Evolutionary conservation across 805 yeast species (phyloP).

Genomic region (Cephaloascus fragrans): DNA sequence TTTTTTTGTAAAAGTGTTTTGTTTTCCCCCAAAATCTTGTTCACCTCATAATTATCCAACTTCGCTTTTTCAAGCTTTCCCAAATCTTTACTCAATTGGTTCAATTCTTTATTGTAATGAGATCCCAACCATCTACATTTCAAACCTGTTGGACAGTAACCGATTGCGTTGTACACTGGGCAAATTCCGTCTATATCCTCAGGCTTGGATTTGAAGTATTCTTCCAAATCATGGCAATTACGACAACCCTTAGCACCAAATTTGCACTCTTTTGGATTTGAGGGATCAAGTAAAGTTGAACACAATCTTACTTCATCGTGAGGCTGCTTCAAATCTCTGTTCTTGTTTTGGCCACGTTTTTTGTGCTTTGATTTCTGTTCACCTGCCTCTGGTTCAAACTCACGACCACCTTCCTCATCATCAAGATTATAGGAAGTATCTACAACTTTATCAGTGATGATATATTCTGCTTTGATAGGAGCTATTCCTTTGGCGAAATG

Average conservation of each 20-base stretch:
- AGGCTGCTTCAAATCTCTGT: conserved; percentile 62
- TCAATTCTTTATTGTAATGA: conserved; percentile 46
- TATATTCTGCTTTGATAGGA: conserved; percentile 61
- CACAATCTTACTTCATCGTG: conserved; percentile 62
- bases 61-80: conserved; percentile 23
- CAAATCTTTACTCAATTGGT: conserved; percentile 33
- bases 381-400: conserved; percentile 16
- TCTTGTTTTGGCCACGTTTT: conserved; percentile 75
- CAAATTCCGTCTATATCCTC: conserved; percentile 69
- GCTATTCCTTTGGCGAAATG: conserved; percentile 55
- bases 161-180: conserved; percentile 75
- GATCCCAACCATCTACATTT: conserved; percentile 86
- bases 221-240: conserved; percentile 63
- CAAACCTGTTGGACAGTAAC: conserved; percentile 86
- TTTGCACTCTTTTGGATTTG: conserved; percentile 35
- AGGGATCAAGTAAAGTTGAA: conserved; percentile 50
- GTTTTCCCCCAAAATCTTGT: conserved; percentile 39
- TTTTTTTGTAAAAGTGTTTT: conserved; percentile 50
- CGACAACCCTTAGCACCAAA: conserved; percentile 67
- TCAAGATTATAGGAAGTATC: conserved; percentile 12
- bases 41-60: conserved; percentile 46
- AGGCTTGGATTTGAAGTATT: conserved; percentile 56
- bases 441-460: conserved; percentile 23
- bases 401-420: conserved; percentile 36
- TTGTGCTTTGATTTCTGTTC: conserved; percentile 34